Evolutionary conservation across 2,329 filamentous ascomycete genomes (phyloP).

Genomic region (Amauroascus niger): DNA sequence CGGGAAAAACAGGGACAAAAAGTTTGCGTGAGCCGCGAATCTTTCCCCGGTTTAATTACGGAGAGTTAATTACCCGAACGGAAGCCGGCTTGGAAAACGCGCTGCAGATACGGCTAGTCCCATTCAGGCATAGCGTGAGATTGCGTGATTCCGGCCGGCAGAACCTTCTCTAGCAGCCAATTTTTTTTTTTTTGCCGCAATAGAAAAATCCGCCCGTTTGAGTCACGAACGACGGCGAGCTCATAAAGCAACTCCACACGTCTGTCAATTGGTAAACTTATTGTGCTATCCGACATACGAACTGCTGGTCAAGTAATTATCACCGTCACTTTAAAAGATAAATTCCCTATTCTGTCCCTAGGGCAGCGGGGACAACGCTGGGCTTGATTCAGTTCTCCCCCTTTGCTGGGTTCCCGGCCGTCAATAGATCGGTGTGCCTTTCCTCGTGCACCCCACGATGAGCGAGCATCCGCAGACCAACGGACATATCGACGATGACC

Average conservation of each 20-base stretch:
- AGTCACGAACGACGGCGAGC: not conserved
- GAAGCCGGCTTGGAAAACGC: too few relatives aligned
- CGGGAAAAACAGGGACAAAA: too few relatives aligned
- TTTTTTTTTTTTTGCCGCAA: slow-evolving; percentile 3
- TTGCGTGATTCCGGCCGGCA: slow-evolving; percentile 12
- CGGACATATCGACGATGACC: slow-evolving; percentile 17
- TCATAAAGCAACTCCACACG: not conserved
- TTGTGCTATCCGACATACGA: not conserved
- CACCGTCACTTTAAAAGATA: not conserved
- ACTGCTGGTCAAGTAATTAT: not conserved
- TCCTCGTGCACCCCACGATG: slow-evolving; percentile 10
- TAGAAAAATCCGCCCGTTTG: not conserved
- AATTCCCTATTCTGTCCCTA: not conserved
- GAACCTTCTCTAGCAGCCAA: not conserved
- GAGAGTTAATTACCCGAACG: too few relatives aligned
- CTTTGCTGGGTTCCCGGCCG: slow-evolving; percentile 3
- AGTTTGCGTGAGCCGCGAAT: too few relatives aligned
- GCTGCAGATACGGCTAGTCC: not conserved
- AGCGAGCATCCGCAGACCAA: slow-evolving; percentile 14
- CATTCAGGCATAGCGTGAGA: not conserved
- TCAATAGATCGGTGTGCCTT: not conserved
- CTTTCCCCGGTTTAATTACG: too few relatives aligned
- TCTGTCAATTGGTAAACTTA: slow-evolving; percentile 2
- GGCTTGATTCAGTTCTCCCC: not conserved
- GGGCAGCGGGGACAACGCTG: slow-evolving; percentile 8